Evolutionary conservation across 2,329 filamentous ascomycete genomes (phyloP).

Genomic region (Aspergillus ustus): DNA sequence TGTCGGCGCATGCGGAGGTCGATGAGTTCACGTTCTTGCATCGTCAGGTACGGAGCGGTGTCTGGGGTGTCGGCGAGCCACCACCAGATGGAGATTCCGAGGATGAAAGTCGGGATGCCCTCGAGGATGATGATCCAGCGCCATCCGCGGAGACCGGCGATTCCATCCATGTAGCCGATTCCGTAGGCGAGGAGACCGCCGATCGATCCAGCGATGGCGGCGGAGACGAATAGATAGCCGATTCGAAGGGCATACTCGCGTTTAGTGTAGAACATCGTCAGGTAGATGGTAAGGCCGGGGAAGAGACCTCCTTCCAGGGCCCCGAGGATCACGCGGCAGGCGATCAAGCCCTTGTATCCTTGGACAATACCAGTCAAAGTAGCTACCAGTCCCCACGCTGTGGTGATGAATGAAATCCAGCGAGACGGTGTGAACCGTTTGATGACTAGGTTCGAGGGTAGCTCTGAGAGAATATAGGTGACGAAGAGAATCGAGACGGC

Average conservation of each 20-base stretch:
- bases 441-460: constrained; percentile 18
- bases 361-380: constrained; percentile 13
- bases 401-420: constrained; percentile 18
- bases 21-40: constrained; percentile 14
- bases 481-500: constrained; percentile 17
- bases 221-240: constrained; percentile 19
- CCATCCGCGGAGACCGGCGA: constrained; percentile 16
- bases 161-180: constrained; percentile 17
- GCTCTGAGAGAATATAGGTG: constrained; percentile 18
- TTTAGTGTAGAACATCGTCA: constrained; percentile 18
- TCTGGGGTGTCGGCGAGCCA: constrained; percentile 16
- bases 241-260: constrained; percentile 17
- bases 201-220: constrained; percentile 16
- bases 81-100: constrained; percentile 14
- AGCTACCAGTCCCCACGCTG: constrained; percentile 15
- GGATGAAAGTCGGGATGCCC: constrained; percentile 15
- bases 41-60: constrained; percentile 12
- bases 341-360: constrained; percentile 7
- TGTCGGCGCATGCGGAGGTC: constrained; percentile 15
- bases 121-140: constrained; percentile 21
- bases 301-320: constrained; percentile 14
- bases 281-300: constrained; percentile 17
- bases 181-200: constrained; percentile 16
- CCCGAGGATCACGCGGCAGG: constrained; percentile 15
- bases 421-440: constrained; percentile 16